Conservation (phyloP, 495 filamentous ascomycete species). For the Poronia punctata region DNA sequence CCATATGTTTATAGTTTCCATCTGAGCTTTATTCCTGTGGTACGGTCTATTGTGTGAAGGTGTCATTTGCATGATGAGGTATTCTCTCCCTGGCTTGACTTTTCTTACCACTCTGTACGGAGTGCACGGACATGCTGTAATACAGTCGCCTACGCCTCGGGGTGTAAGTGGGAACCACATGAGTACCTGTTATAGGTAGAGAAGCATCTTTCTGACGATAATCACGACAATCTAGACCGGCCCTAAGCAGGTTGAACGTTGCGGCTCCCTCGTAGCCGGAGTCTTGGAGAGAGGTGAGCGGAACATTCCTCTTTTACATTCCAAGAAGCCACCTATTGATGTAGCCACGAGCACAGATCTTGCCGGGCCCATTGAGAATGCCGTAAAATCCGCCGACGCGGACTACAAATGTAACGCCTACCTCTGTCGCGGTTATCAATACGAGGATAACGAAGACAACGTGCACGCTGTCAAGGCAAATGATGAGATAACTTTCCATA, state of each 20-base stretch:
- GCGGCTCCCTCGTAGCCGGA: neutral
- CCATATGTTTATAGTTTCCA: no score
- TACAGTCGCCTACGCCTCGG: constrained; percentile 1
- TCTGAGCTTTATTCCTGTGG: no score
- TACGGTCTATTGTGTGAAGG: no score
- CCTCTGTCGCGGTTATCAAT: constrained; percentile 7
- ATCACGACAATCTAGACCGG: constrained; percentile 1
- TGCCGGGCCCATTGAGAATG: constrained; percentile 8
- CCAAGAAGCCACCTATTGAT: neutral
- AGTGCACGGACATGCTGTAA: constrained; percentile 4
- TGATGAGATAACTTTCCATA: constrained; percentile 5
- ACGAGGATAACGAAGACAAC: constrained; percentile 8
- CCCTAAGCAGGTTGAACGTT: constrained; percentile 5
- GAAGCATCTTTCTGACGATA: neutral
- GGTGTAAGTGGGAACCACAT: constrained; percentile 1
- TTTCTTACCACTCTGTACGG: neutral
- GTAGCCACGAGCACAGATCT: neutral
- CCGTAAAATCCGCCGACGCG: neutral
- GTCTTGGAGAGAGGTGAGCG: constrained; percentile 7
- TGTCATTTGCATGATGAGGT: constrained; percentile 7
- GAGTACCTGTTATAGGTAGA: no score
- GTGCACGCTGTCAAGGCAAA: constrained; percentile 4
- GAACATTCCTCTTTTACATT: neutral
- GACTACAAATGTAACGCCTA: constrained; percentile 10
- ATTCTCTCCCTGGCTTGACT: neutral